Evolutionary conservation across 441 rosid genomes (phyloP), one percentile per base, ranked within the genome.

Genomic region (Gossypium davidsonii): DNA sequence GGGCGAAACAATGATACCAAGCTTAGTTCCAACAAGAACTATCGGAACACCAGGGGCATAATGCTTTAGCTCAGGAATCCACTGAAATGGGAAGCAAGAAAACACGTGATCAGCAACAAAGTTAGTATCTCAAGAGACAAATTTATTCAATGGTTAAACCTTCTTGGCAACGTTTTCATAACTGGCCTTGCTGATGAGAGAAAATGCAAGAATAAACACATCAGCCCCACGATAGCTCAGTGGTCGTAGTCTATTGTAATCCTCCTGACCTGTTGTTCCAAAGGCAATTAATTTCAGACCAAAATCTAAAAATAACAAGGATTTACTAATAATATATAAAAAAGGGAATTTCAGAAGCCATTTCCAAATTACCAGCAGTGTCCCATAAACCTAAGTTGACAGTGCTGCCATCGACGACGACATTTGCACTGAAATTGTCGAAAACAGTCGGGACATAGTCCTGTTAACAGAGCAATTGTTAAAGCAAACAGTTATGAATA

Each of bases 121-220:
- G 15, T 52, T 9, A 68, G 23, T 6, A 15, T 75, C 52, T 62
- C 26, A 65, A 26, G 44, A 71, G 42, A 62, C 3, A 11, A 70
- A 23, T 9, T 46, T 20, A 56, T 60, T 18, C 72, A 26, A 21
- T 17, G 58, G 44, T 25, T 25, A 51, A 74, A 91, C 97, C 94
- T 91, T 91, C 81, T 91, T 91, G 70, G 93, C 88, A 51, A 91
- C 82, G 63, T 89, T 91, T 79, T 91, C 97, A 68, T 89, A 91
- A 80, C 97, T 91, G 52, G 97, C 97, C 73, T 89, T 91, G 90
- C 97, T 91, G 73, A 89, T 90, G 53, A 91, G 88, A 59, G 97
- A 91, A 79, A 91, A 91, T 0, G 91, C 97, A 66, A 91, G 92
- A 73, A 91, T 86, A 75, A 91, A 91, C 25, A 91, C 94, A 85